phyloP scores from a whole-genome alignment of 2,329 filamentous ascomycete genomes.

The Pseudogymnoascus sp. region DNA sequence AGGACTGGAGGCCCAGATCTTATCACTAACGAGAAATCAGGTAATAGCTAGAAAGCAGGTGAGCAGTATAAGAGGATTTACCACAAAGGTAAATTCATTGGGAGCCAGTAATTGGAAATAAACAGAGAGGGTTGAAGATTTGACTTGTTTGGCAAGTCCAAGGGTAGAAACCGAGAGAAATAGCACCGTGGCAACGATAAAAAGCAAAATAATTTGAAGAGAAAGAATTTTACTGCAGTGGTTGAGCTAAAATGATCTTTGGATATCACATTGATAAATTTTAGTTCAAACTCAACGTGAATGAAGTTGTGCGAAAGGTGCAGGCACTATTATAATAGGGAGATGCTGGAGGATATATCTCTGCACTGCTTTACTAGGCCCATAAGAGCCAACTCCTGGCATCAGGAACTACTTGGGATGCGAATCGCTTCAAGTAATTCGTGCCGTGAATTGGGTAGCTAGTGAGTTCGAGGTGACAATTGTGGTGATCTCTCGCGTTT shows the following conservation, averaged over 20 bases:
- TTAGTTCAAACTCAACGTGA: not conserved
- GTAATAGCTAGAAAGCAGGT: not conserved
- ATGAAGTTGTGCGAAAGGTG: not conserved
- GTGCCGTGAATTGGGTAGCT: not conserved
- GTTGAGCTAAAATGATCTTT: not conserved
- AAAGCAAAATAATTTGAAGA: not conserved
- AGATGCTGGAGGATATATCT: not conserved
- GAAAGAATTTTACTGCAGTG: not conserved
- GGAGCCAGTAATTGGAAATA: not conserved
- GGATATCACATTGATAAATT: not conserved
- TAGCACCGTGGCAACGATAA: not conserved
- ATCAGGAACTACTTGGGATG: not conserved
- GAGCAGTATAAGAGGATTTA: not conserved
- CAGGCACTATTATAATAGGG: not conserved
- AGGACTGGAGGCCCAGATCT: not conserved
- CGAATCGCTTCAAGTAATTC: not conserved
- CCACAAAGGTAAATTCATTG: not conserved
- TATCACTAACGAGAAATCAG: too few relatives aligned
- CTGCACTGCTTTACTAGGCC: not conserved
- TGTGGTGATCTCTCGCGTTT: not conserved
- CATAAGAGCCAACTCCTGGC: not conserved
- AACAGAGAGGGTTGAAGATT: not conserved
- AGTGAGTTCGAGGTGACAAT: not conserved
- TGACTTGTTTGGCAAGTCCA: not conserved
- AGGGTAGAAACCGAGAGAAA: not conserved